Evolutionary conservation across 1,284 basidiomycete species (phyloP).

Genomic region (Exobasidium rhododendri): DNA sequence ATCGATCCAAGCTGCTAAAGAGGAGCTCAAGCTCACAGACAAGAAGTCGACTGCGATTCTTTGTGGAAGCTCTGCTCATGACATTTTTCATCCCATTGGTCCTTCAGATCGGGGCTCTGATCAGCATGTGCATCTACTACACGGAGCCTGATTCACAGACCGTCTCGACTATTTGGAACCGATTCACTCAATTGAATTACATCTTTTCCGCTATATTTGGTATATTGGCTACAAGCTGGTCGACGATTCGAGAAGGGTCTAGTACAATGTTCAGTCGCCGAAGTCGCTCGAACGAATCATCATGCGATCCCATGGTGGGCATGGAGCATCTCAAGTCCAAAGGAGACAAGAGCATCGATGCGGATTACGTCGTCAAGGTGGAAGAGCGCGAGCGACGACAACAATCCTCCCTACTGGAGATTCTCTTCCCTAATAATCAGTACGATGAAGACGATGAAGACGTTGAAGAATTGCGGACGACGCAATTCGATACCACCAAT

Average conservation of each 20-base stretch:
- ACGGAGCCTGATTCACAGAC: neutral
- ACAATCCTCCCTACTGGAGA: neutral
- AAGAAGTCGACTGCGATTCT: constrained; percentile 1
- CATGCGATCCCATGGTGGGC: neutral
- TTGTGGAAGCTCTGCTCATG: constrained; percentile 1
- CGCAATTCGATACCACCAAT: neutral
- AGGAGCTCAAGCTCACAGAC: neutral
- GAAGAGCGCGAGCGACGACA: neutral
- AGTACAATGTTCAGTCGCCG: neutral
- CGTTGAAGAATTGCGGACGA: neutral
- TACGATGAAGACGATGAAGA: neutral
- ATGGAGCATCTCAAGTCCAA: neutral
- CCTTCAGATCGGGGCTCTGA: neutral
- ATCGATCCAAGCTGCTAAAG: neutral
- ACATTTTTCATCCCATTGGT: neutral
- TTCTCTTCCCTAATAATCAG: neutral
- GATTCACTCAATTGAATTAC: neutral
- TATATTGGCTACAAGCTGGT: constrained; percentile 6
- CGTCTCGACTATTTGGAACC: neutral
- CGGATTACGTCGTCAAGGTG: neutral
- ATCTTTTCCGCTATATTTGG: neutral
- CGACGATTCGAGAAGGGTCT: neutral
- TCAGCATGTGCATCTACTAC: neutral
- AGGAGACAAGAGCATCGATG: neutral
- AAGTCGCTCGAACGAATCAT: neutral